phyloP scores from a whole-genome alignment of 257 asterid species.

The Mentha longifolia region DNA sequence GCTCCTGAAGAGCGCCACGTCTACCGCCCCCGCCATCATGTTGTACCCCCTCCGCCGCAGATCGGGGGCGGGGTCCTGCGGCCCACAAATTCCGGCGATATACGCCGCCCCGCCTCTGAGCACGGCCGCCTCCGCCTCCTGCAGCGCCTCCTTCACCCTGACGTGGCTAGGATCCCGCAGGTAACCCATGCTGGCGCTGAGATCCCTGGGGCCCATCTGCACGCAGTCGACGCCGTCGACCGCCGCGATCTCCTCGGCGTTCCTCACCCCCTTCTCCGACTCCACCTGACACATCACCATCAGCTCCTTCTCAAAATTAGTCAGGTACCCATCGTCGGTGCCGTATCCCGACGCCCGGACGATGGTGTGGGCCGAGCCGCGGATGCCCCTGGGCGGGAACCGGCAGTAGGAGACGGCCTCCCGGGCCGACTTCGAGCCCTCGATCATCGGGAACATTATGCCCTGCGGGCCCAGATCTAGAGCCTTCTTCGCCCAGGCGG shows the following conservation, averaged over 20 bases:
- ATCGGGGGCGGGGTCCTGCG: constrained; percentile 46
- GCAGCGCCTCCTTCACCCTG: constrained; percentile 67
- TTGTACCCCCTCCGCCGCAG: neutral
- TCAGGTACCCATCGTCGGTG: constrained; percentile 62
- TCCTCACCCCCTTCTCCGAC: constrained; percentile 63
- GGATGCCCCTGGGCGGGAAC: constrained; percentile 74
- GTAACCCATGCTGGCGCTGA: constrained; percentile 87
- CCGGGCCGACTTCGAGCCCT: constrained; percentile 60
- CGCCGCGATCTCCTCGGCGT: constrained; percentile 57
- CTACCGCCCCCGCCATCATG: neutral
- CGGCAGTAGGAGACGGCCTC: constrained; percentile 76
- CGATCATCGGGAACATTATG: constrained; percentile 88
- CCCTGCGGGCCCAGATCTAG: constrained; percentile 92
- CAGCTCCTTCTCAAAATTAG: constrained; percentile 65
- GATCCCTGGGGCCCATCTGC: constrained; percentile 89
- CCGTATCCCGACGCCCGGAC: constrained; percentile 83
- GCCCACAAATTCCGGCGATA: constrained; percentile 73
- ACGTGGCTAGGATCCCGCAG: constrained; percentile 84
- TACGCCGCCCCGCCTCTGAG: constrained; percentile 54
- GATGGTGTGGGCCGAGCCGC: constrained; percentile 84
- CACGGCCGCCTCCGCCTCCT: constrained; percentile 64
- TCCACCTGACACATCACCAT: too few relatives aligned
- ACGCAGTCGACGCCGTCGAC: constrained; percentile 82
- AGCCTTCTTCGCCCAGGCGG: constrained; percentile 80
- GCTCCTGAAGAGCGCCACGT: neutral